Evolutionary conservation across 352 stramenopile genomes (phyloP), one percentile per base, ranked within the genome.

Genomic region (Plasmopara muralis): DNA sequence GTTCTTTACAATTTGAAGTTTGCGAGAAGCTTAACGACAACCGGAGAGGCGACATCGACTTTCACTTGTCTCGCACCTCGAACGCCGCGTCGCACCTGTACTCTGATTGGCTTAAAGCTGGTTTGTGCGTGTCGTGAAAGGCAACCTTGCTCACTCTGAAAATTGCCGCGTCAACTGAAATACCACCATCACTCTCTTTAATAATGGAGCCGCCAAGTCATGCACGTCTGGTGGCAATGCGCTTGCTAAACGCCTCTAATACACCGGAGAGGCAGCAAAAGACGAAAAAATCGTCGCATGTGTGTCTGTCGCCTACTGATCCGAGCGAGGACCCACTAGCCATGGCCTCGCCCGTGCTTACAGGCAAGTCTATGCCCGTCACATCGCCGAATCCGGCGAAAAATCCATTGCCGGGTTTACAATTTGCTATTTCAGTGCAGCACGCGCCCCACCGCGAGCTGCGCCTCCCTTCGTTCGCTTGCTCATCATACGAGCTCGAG

Each of bases 341-440:
- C 29, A 62, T 77, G 58, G 49, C 49, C 28, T 79, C 69, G 15
- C 71, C 71, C 9, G 62, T 82, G 31, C 41, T 78, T 9, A 74
- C 65, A 6, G 66, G 68, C 12, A 69, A 68, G 16, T 42, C 63
- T 9, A 54, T 50, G 33, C 62, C 63, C 20, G 66, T 72, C 20
- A 58, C 64, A 20, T 83, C 74, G 46, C 70, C 73, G 8, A 63
- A 70, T 10, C 50, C 69, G 31, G 61, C 68, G 20, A 84, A 78
- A 62, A 77, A 75, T 10, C 60, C 78, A 6, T 72, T 89, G 6
- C 76, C 78, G 4, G 76, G 67, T 1, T 72, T 89, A 10, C 72
- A 85, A 31, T 83, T 76, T 54, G 76, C 78, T 39, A 86, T 89
- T 50, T 66, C 70, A 8, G 66, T 74, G 28, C 72, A 70, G 37